Evolutionary conservation across 371 early-diverging fungal species (phyloP).

Genomic region (Syncephalis plumigaleata): DNA sequence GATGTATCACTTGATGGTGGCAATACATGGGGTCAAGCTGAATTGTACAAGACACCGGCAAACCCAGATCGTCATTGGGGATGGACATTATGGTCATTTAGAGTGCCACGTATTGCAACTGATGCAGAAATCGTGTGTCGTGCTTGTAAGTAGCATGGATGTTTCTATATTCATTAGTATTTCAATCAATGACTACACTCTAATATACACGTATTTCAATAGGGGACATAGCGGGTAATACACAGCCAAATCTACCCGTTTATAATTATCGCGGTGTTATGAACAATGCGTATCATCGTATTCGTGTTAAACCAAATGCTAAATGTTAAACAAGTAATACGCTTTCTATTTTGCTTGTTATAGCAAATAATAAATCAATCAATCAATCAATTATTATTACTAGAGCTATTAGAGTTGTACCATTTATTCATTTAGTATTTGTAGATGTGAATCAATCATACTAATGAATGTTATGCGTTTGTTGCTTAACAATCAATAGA

Average conservation of each 20-base stretch:
- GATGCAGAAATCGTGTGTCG: constrained; percentile 3
- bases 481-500: too few relatives aligned
- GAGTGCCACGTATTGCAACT: neutral
- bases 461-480: too few relatives aligned
- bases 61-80: constrained; percentile 26
- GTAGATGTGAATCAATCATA: too few relatives aligned
- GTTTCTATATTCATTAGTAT: neutral
- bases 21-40: constrained; percentile 45
- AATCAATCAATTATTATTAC: too few relatives aligned
- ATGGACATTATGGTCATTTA: constrained; percentile 25
- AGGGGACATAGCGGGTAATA: constrained; percentile 54
- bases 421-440: too few relatives aligned
- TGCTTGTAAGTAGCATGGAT: constrained; percentile 3
- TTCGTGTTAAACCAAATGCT: too few relatives aligned
- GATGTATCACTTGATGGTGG: constrained; percentile 69
- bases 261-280: constrained; percentile 77
- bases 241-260: constrained; percentile 48
- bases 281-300: constrained; percentile 27
- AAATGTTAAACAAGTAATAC: too few relatives aligned
- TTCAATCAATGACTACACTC: neutral
- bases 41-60: constrained; percentile 10
- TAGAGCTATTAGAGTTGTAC: too few relatives aligned
- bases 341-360: too few relatives aligned
- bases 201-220: neutral
- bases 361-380: too few relatives aligned